These are phyloP conservation scores for Chimonanthus praecox DNA, from an alignment of 164 flowering plant genomes.

Conservation along the genomic window DNA sequence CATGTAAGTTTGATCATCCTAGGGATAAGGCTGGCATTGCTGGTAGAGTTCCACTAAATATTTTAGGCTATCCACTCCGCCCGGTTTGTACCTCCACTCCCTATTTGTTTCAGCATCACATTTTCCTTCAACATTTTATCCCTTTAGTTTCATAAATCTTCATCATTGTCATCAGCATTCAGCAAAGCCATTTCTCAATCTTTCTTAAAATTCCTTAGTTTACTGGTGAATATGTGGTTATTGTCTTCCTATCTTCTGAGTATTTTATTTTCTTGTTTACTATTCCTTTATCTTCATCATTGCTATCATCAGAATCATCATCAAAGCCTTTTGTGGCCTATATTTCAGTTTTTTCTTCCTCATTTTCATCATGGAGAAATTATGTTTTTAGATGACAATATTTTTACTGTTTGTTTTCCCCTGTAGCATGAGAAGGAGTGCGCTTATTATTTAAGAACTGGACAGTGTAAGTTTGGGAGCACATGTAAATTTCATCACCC, in stretches of 20 bases:
- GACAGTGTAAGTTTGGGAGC: slow-evolving; percentile 88
- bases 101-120: slow-evolving; percentile 2
- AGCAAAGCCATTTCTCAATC: too few relatives aligned
- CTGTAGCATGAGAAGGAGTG: slow-evolving; percentile 84
- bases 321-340: too few relatives aligned
- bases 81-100: slow-evolving; percentile 48
- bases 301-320: too few relatives aligned
- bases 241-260: background rate
- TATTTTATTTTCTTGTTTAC: too few relatives aligned
- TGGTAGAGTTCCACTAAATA: slow-evolving; percentile 73
- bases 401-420: slow-evolving; percentile 6
- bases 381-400: background rate
- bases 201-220: too few relatives aligned
- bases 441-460: slow-evolving; percentile 91
- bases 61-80: slow-evolving; percentile 92
- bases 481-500: slow-evolving; percentile 98
- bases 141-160: background rate
- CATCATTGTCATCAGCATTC: too few relatives aligned
- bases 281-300: too few relatives aligned
- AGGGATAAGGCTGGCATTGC: slow-evolving; percentile 89
- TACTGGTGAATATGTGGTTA: background rate
- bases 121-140: background rate
- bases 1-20: slow-evolving; percentile 98
- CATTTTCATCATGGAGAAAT: background rate
- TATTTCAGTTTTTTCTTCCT: background rate